Conservation (phyloP, 768 basidiomycete species). For the Neoboletus magnificus region DNA sequence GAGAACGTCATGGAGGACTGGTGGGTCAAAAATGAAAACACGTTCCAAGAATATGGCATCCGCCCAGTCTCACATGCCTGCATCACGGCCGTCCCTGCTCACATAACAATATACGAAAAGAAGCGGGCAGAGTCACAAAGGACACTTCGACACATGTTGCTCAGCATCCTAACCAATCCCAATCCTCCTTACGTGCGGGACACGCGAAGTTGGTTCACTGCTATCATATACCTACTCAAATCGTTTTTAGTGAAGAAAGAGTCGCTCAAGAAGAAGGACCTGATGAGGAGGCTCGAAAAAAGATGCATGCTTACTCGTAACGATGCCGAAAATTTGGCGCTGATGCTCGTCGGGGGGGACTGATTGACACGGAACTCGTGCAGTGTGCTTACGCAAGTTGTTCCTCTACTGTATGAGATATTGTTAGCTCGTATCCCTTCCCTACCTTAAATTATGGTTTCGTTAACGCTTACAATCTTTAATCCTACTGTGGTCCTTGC, state of each 20-base stretch:
- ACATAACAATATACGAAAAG: not conserved
- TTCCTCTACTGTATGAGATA: too few relatives aligned
- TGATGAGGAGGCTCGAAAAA: too few relatives aligned
- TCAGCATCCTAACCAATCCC: not conserved
- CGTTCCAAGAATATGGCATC: not conserved
- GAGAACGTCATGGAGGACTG: slow-evolving; percentile 9
- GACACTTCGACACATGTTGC: not conserved
- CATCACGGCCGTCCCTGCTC: slow-evolving; percentile 2
- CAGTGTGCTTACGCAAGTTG: too few relatives aligned
- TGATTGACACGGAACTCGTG: too few relatives aligned
- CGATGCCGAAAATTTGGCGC: too few relatives aligned
- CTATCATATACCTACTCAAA: too few relatives aligned
- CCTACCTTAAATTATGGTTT: not conserved
- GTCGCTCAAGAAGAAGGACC: too few relatives aligned
- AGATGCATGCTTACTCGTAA: too few relatives aligned
- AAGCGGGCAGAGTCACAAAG: slow-evolving; percentile 3
- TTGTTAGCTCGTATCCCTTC: too few relatives aligned
- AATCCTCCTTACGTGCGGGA: too few relatives aligned
- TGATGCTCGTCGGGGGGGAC: too few relatives aligned
- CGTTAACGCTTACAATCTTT: not conserved
- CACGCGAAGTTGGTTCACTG: too few relatives aligned
- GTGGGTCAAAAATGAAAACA: slow-evolving; percentile 9
- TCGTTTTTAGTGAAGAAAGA: not conserved
- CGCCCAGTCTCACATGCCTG: slow-evolving; percentile 6
- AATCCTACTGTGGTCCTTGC: not conserved